A percentile compares a stretch with the other conserved stretches of the same genome.
These are phyloP conservation scores for Camelina sativa DNA, from an alignment of 345 rosid genomes.

Conservation along the genomic window DNA sequence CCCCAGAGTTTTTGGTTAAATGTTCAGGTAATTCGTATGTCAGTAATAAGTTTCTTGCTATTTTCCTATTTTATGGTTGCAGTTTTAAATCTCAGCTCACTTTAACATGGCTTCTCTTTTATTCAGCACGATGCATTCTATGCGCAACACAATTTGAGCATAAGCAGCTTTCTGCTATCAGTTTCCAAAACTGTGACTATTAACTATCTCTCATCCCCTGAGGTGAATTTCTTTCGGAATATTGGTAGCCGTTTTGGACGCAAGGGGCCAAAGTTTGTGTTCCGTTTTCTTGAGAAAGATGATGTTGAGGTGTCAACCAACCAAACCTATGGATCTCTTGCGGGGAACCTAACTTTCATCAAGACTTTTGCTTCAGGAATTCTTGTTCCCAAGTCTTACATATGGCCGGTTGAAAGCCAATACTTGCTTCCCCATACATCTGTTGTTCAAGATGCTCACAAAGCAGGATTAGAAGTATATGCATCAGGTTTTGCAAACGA, in stretches of 20 bases:
- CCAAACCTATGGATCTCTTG: conserved; percentile 71
- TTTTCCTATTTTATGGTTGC: too few relatives aligned
- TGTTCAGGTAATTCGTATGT: conserved; percentile 67
- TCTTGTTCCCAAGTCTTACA: conserved; percentile 80
- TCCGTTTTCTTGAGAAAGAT: conserved; percentile 58
- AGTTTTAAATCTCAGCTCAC: conserved; percentile 6
- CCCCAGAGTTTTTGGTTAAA: conserved; percentile 75
- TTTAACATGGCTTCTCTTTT: conserved; percentile 33
- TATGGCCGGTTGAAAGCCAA: conserved; percentile 62
- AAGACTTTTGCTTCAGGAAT: conserved; percentile 97
- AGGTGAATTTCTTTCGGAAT: conserved; percentile 66
- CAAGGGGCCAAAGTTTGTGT: conserved; percentile 60
- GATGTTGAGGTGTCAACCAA: conserved; percentile 72
- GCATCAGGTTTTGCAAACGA: conserved; percentile 85
- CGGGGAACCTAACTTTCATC: conserved; percentile 64
- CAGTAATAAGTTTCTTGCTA: conserved; percentile 19
- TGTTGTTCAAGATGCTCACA: conserved; percentile 82
- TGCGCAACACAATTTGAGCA: conserved; percentile 70
- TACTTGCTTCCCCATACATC: conserved; percentile 64
- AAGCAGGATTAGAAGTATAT: conserved; percentile 79
- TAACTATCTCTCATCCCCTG: conserved; percentile 83
- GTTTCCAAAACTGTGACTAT: conserved; percentile 52
- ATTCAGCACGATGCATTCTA: conserved; percentile 80
- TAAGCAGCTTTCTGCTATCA: conserved; percentile 64
- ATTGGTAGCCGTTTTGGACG: conserved; percentile 54